A percentile compares a stretch with the other conserved stretches of the same genome.
phyloP scores from a whole-genome alignment of 495 filamentous ascomycete species.

The Xylaria sp. region DNA sequence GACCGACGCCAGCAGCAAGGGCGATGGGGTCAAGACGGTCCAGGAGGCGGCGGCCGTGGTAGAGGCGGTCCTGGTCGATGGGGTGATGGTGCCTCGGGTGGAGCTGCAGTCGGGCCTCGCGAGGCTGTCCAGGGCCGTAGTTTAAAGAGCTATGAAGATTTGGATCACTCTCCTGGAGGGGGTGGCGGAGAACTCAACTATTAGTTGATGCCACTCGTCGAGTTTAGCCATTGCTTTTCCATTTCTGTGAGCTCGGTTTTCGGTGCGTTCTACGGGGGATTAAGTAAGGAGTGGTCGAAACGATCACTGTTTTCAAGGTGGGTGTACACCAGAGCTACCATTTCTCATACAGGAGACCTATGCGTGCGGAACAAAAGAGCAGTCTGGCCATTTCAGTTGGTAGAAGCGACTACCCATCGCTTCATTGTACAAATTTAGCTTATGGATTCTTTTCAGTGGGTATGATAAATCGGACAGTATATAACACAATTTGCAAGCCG shows the following conservation, averaged over 20 bases:
- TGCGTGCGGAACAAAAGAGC: neutral
- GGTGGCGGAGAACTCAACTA: conserved; percentile 70
- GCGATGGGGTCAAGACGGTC: conserved; percentile 48
- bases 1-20: conserved; percentile 56
- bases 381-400: neutral
- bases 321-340: neutral
- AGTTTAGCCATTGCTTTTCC: conserved; percentile 1
- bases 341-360: neutral
- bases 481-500: conserved; percentile 11
- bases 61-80: conserved; percentile 63
- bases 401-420: neutral
- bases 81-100: conserved; percentile 68
- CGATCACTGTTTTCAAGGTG: neutral
- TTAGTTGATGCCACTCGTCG: conserved; percentile 34
- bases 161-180: conserved; percentile 76
- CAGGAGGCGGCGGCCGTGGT: conserved; percentile 50
- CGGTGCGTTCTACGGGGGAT: neutral
- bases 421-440: conserved; percentile 26
- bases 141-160: conserved; percentile 94
- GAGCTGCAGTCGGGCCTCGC: conserved; percentile 75
- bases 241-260: neutral
- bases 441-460: conserved; percentile 16
- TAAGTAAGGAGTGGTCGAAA: neutral
- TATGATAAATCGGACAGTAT: conserved; percentile 3
- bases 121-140: conserved; percentile 90